Base-by-base conservation (phyloP, 2,329 filamentous ascomycete species). In the Curvularia eragrostidis region DNA sequence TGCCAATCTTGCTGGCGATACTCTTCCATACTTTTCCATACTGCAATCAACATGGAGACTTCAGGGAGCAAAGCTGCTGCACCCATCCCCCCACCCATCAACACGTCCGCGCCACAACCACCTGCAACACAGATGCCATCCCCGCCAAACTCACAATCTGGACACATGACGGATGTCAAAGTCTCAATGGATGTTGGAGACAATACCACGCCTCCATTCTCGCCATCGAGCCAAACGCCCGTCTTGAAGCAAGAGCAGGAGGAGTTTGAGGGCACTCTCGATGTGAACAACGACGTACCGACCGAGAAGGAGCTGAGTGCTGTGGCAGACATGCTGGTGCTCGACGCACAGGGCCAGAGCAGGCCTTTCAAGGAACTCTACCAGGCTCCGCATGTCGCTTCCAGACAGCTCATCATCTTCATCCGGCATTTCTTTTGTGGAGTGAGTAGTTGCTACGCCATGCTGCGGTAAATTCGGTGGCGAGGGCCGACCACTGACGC, bases 371-470 rank as follows among this genome's bases (percentile, higher is more conserved):
- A 70, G 54, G 72, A 73, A 28, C 58, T 79, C 28, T 77, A 77
- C 54, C 56, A 65, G 24, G 75, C 71, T 43, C 67, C 71, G 5
- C 74, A 70, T 13, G 67, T 73, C 8, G 75, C 75, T 32, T 69
- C 71, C 1, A 61, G 87, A 2, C 85, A 91, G 26, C 80, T 93
- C 30, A 77, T 92, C 41, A 85, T 93, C 64, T 93, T 93, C 71
- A 83, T 93, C 56, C 84, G 90, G 43, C 90, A 93, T 77, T 93
- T 93, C 77, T 92, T 91, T 81, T 93, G 90, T 72, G 89, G 89
- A 34, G 89, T 91, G 82, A 75, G 88, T 82, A 9, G 9, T 7
- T 12, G 5, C 9, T 7, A 21, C 9, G 26, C 47, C 15, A 9
- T 38, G 15, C 38, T 41, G 28, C 21, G 36, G 26, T 9, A 8